Evolutionary conservation across 352 stramenopile species (phyloP), one percentile per base, ranked within the genome.

Genomic region (Phytophthora fragariaefolia): DNA sequence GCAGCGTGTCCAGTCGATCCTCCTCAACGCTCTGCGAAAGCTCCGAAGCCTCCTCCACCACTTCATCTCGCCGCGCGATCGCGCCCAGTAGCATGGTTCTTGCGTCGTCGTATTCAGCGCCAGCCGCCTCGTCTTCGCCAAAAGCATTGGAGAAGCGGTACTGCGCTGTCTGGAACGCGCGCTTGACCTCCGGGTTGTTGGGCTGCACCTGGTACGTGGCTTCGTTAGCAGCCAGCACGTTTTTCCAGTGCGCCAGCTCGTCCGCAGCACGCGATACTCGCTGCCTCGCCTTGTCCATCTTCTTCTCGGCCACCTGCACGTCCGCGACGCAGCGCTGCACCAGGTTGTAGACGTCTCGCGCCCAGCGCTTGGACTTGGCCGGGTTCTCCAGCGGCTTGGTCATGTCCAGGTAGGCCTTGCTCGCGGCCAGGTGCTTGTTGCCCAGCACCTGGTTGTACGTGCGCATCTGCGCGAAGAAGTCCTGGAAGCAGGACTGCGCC

Each of bases 31-130:
- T 90, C 57, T 96, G 87, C 20, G 84, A 92, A 13, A 91, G 52
- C 57, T 92, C 84, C 0, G 87, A 91, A 7, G 79, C 82, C 59
- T 93, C 82, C 69, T 93, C 85, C 20, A 94, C 87, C n/a, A 94
- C 74, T 62, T 94, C 73, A 67, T 96, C 87, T 28, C 87, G 75
- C 23, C 82, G 78, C 20, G 89, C 80, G 49, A 96, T 91, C n/a
- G 75, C 69, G n/a, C 71, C 70, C 22, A 87, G 80, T 13, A 96
- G 73, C 26, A 69, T 65, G 4, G 57, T 67, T 27, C 77, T 73
- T 9, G 80, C 79, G 12, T 93, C 85, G 15, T 92, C 85, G 36
- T 87, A 90, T 46, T 93, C 84, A 20, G 61, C 55, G 6, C 73
- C 78, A 3, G 83, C 79, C 7, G 71, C 75, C 64, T 89, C 82